Conservation (phyloP, 192 early-diverging fungal species). For the Chytriomyces sp. region DNA sequence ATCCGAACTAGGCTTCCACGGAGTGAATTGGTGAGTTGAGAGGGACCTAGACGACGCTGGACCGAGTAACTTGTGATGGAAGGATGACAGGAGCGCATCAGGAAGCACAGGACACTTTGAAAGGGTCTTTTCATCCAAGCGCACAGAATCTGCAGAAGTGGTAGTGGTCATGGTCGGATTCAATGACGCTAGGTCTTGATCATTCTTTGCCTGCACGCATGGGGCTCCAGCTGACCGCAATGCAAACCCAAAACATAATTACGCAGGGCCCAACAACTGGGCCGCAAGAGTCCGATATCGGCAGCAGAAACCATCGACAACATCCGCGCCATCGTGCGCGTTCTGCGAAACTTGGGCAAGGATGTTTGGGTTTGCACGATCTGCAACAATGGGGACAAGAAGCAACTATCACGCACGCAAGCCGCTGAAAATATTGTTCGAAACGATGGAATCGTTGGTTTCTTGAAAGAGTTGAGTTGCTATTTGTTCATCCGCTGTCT, state of each 20-base stretch:
- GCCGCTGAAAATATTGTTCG: conserved; percentile 30
- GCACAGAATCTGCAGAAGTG: conserved; percentile 37
- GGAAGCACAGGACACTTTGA: conserved; percentile 28
- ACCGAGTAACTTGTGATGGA: background rate
- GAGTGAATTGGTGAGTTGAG: background rate
- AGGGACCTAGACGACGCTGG: background rate
- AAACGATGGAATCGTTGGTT: conserved; percentile 32
- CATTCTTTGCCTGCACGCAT: background rate
- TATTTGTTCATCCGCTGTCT: background rate
- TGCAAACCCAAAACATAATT: too few relatives aligned
- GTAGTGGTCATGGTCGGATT: conserved; percentile 48
- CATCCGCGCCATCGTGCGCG: conserved; percentile 32
- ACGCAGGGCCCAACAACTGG: background rate
- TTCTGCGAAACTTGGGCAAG: conserved; percentile 40
- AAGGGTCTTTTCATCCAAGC: conserved; percentile 27
- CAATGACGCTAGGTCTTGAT: conserved; percentile 40
- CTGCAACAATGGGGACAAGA: conserved; percentile 33
- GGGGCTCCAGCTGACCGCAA: too few relatives aligned
- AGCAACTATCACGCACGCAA: background rate
- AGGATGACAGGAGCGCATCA: background rate
- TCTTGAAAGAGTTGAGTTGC: conserved; percentile 28
- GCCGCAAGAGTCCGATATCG: conserved; percentile 13
- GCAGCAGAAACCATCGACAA: conserved; percentile 46
- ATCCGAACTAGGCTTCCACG: conserved; percentile 15
- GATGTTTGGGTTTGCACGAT: conserved; percentile 45